A percentile compares a stretch with the other conserved stretches of the same genome.
Conservation (phyloP, 495 filamentous ascomycete genomes). For the Talaromyces stipitatus region DNA sequence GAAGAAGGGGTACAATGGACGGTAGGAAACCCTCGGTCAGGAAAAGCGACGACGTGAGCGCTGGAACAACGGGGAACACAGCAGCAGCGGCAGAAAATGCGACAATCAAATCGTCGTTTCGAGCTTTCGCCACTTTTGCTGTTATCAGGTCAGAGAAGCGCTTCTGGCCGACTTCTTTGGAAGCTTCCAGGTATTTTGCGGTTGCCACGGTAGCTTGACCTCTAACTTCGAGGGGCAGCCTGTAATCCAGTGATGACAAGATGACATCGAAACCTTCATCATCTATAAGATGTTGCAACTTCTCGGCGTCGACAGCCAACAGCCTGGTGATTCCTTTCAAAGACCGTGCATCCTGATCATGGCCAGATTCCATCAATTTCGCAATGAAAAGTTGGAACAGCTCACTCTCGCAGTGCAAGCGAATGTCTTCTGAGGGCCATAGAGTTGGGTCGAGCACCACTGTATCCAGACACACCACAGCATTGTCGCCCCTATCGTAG, state of each 20-base stretch:
- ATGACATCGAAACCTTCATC: conserved; percentile 73
- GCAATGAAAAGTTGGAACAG: conserved; percentile 60
- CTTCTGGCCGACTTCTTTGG: conserved; percentile 57
- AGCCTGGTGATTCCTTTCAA: conserved; percentile 57
- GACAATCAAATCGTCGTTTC: conserved; percentile 53
- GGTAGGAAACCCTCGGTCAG: conserved; percentile 75
- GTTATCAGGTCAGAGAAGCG: conserved; percentile 62
- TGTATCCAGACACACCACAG: conserved; percentile 48
- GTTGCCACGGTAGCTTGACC: conserved; percentile 69
- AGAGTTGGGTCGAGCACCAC: conserved; percentile 48
- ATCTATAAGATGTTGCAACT: conserved; percentile 62
- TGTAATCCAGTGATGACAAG: conserved; percentile 67
- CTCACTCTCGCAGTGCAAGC: conserved; percentile 46
- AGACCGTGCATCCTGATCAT: conserved; percentile 50
- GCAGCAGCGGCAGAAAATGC: conserved; percentile 84
- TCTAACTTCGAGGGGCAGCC: conserved; percentile 57
- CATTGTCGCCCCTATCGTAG: conserved; percentile 53
- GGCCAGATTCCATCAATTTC: conserved; percentile 54
- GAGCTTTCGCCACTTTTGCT: conserved; percentile 40
- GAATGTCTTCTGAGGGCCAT: conserved; percentile 47
- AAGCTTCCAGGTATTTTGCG: conserved; percentile 70
- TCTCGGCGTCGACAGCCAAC: conserved; percentile 49
- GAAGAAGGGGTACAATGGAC: conserved; percentile 60
- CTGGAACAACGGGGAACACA: conserved; percentile 76
- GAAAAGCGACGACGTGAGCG: conserved; percentile 65